Evolutionary conservation across 1,284 basidiomycete species (phyloP).

Genomic region (Papiliotrema terrestris): DNA sequence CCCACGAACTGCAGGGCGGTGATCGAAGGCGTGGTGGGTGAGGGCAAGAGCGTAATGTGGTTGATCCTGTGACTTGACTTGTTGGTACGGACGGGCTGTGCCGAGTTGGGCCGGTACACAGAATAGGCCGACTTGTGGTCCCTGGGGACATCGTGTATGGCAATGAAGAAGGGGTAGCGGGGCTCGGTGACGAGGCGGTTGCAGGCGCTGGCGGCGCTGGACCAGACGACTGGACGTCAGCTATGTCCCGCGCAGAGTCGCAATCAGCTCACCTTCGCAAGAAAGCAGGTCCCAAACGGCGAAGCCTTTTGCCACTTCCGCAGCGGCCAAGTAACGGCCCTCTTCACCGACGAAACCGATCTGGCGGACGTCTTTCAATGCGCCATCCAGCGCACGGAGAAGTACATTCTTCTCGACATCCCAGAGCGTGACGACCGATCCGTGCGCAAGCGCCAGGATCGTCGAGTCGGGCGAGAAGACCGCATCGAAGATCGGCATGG

Average conservation of each 20-base stretch:
- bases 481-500: conserved; percentile 61
- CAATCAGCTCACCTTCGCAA: conserved; percentile 58
- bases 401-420: conserved; percentile 67
- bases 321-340: conserved; percentile 56
- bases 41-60: conserved; percentile 10
- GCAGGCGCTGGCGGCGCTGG: background rate
- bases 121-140: conserved; percentile 45
- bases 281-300: conserved; percentile 77
- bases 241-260: background rate
- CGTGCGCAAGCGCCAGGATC: conserved; percentile 72
- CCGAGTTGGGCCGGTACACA: conserved; percentile 55
- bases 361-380: conserved; percentile 46
- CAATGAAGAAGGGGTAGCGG: conserved; percentile 57
- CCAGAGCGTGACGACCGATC: conserved; percentile 70
- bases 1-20: conserved; percentile 28
- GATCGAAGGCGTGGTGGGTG: conserved; percentile 6
- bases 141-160: conserved; percentile 21
- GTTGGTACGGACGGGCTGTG: conserved; percentile 21
- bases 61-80: conserved; percentile 5
- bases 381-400: conserved; percentile 61
- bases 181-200: conserved; percentile 47
- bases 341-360: conserved; percentile 47
- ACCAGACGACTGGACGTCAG: conserved; percentile 3
- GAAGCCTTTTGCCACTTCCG: conserved; percentile 56
- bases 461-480: conserved; percentile 86